Percentiles rank a stretch among this genome's conserved stretches.
Evolutionary conservation across 768 basidiomycete species (phyloP).

Genomic region (Rhodotorula kratochvilovae): DNA sequence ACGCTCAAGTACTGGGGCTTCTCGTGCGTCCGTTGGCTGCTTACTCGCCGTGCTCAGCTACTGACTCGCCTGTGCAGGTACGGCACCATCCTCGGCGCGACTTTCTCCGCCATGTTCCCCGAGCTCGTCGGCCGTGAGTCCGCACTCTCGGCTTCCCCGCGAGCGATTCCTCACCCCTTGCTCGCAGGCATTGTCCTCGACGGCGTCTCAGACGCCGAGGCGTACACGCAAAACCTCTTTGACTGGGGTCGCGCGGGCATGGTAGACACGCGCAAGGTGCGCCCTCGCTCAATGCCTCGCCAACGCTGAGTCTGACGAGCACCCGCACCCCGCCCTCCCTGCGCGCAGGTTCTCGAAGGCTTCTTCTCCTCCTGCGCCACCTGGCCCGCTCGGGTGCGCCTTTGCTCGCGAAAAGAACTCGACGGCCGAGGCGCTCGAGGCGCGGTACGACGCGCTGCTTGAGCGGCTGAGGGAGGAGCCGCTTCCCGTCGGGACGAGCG

Average conservation of each 20-base stretch:
- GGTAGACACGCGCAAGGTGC: slow-evolving; percentile 25
- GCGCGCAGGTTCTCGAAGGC: slow-evolving; percentile 20
- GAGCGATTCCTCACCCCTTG: neutral
- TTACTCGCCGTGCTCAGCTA: neutral
- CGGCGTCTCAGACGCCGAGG: slow-evolving; percentile 24
- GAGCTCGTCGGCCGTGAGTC: slow-evolving; percentile 32
- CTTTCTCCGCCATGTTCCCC: slow-evolving; percentile 42
- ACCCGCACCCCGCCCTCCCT: too few species aligned
- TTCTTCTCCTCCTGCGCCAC: slow-evolving; percentile 33
- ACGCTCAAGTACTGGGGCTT: slow-evolving; percentile 42
- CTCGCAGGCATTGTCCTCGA: slow-evolving; percentile 21
- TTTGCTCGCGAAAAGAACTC: slow-evolving; percentile 11
- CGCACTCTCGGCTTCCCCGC: neutral
- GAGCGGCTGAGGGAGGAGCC: slow-evolving; percentile 13
- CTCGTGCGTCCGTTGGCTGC: slow-evolving; percentile 5
- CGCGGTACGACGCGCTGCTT: slow-evolving; percentile 4
- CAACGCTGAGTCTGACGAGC: neutral
- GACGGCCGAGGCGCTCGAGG: slow-evolving; percentile 11
- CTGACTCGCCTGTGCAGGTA: slow-evolving; percentile 10
- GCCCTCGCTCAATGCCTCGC: neutral
- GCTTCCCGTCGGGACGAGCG: slow-evolving; percentile 18
- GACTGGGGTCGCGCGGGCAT: slow-evolving; percentile 28
- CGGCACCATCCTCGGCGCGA: slow-evolving; percentile 41
- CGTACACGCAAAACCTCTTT: slow-evolving; percentile 22
- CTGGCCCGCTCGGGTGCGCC: slow-evolving; percentile 29